Base-by-base conservation (phyloP, 148 eudicot species). In the Spergularia marina region DNA sequence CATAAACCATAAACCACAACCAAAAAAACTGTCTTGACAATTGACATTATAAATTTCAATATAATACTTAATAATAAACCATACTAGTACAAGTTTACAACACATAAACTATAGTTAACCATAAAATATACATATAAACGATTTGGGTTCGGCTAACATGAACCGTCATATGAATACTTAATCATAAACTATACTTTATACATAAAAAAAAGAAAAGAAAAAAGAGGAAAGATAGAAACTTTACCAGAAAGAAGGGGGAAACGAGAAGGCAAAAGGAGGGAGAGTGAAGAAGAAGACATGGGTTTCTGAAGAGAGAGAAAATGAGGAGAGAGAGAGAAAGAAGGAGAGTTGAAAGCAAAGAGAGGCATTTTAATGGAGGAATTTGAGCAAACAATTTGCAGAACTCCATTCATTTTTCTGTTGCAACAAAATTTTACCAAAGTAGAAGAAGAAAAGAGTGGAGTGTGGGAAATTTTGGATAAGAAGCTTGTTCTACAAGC, bases 231-330 rank as follows among this genome's bases (percentile, higher is more conserved):
- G 74, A 63, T 59, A 21, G 10, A n/a, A 18, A 78, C 74, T 62
- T 79, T 71, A 87, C 87, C 87, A 62, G 72, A 71, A 78, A 82
- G 51, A 68, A 70, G 69, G 34, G 81, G 56, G 23, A 53, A 78
- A n/a, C 70, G 84, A 77, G 65, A 66, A 47, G 77, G 69, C 10
- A 61, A 30, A 34, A 70, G 73, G n/a, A 78, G 63, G 41, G 59
- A 21, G 18, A 78, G 20, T 52, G 73, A 72, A 58, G 60, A 73
- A 69, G 78, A 34, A 20, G 36, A 74, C 15, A 71, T 16, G 71
- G 74, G 73, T 51, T 73, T 79, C 8, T 74, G 55, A 80, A 75
- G 60, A 72, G 81, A 61, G 41, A 68, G 59, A 78, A 72, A 72
- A 12, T 68, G 69, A 64, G 23, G 78, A 71, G 77, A 66, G 44